A percentile compares a stretch with the other conserved stretches of the same genome.
Evolutionary conservation across 192 early-diverging fungal genomes (phyloP).

Genomic region (Coemansia sp.): DNA sequence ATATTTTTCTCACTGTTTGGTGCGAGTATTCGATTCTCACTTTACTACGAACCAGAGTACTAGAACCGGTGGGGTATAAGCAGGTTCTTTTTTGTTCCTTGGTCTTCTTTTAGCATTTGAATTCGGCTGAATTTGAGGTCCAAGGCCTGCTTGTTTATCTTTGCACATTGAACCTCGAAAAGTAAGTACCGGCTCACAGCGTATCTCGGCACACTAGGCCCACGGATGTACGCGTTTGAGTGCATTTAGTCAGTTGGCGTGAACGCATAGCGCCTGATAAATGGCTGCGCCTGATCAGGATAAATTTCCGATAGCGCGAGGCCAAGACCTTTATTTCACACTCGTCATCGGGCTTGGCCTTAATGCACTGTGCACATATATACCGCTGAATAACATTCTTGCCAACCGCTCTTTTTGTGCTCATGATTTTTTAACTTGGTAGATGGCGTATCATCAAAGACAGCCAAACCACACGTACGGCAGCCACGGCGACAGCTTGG

Average conservation of each 20-base stretch:
- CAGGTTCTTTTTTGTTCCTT: background rate
- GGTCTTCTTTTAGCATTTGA: background rate
- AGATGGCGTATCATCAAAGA: constrained; percentile 22
- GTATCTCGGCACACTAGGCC: no score
- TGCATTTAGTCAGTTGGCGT: no score
- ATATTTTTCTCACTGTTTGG: background rate
- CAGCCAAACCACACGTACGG: constrained; percentile 7
- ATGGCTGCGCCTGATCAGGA: constrained; percentile 12
- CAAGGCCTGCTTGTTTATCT: no score
- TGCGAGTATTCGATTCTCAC: background rate
- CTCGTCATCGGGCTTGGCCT: constrained; percentile 10
- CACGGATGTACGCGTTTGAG: no score
- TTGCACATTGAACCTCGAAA: no score
- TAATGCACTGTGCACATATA: constrained; percentile 1
- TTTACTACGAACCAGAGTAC: background rate
- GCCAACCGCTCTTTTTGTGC: background rate
- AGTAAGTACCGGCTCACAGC: no score
- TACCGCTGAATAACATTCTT: background rate
- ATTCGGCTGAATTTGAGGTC: background rate
- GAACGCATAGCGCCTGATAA: background rate
- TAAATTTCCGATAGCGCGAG: constrained; percentile 2
- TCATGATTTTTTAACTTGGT: background rate
- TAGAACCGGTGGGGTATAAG: background rate
- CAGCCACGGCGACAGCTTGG: background rate
- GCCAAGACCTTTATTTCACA: background rate